Evolutionary conservation across 164 flowering plant genomes (phyloP), one percentile per base, ranked within the genome.

Genomic region (Cinnamomum micranthum): DNA sequence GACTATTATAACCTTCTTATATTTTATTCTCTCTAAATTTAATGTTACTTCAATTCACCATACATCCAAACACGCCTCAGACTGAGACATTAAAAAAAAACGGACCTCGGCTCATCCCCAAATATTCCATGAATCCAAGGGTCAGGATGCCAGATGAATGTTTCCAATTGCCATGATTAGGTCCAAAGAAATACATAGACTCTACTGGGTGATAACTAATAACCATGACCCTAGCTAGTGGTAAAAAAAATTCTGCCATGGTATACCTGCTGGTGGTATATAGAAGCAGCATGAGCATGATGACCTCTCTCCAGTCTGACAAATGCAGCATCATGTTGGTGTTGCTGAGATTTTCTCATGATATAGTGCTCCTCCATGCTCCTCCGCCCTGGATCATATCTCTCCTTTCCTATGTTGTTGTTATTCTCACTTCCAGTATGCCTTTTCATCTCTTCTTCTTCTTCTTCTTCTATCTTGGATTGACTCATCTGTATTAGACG

Each of bases 1-100:
- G 5, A 4, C 0, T 0, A 31, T 31, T 6, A 4, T 31, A 31
- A 31, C 6, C 5, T 0, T 4, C 6, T 31, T 31, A 4, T 4
- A 31, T 4, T 31, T 31, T 31, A 31, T 31, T 31, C 0, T 31
- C 35, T 31, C 2, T 31, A 31, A 3, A 31, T 31, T 31, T 31
- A 3, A 4, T 31, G 2, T 31, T 31, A 28, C 4, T 28, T 2
- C 31, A 28, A 28, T 3, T 28, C 31, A 28, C 5, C 5, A 0
- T 28, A 28, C 31, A 28, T 28, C 31, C 5, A 28, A 28, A 28
- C 5, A 28, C 0, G 5, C 31, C 31, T 28, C 0, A 3, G 33
- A 31, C 33, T 24, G 25, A 1, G 1, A 0, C 4, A 4, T 31
- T 4, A 31, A 31, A 27, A 2, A 27, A 31, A 4, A 31, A 31